Evolutionary conservation across 345 rosid genomes (phyloP), one percentile per base, ranked within the genome.

Genomic region (Citrus reticulata): DNA sequence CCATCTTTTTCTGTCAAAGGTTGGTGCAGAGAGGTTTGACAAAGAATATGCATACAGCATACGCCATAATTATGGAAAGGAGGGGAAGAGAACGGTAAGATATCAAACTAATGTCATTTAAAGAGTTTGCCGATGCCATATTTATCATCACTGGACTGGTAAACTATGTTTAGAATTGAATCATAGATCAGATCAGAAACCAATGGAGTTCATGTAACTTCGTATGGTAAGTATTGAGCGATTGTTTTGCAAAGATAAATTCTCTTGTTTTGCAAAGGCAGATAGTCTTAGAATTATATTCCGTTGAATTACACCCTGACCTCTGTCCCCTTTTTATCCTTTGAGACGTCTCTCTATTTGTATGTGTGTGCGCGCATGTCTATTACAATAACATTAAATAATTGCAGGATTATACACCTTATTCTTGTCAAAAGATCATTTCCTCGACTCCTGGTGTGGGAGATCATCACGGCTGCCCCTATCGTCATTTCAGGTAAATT

Each of bases 391-490:
- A 46, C 17, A 46, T 13, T 46, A 4, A 46, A 46, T 66, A 62
- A 70, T 79, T 87, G 83, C 92, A 94, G 99, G 99, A 96, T 86
- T 94, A 94, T 82, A 92, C 97, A 54, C 98, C 99, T 81, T 94
- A 88, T 88, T 90, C 97, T 77, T 96, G 98, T 87, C 97, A 91
- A 80, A 96, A 91, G 81, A 84, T 90, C 75, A 94, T 94, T 70
- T 87, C 90, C 39, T 87, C 85, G 63, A 91, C 93, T 73, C 98
- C 98, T 83, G 90, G 94, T 17, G 88, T 82, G 54, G 98, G 99
- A 29, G 97, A 94, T 82, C 93, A 96, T 83, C 97, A 93, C 73
- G 97, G 99, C 71, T 96, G 98, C 74, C 99, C 99, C 49, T 96
- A 89, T 81, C 89, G 97, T 77, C 97, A 94, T 88, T 94, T 96